Conservation (phyloP, 2,329 filamentous ascomycete genomes). For the Apiospora rasikravindrae region DNA sequence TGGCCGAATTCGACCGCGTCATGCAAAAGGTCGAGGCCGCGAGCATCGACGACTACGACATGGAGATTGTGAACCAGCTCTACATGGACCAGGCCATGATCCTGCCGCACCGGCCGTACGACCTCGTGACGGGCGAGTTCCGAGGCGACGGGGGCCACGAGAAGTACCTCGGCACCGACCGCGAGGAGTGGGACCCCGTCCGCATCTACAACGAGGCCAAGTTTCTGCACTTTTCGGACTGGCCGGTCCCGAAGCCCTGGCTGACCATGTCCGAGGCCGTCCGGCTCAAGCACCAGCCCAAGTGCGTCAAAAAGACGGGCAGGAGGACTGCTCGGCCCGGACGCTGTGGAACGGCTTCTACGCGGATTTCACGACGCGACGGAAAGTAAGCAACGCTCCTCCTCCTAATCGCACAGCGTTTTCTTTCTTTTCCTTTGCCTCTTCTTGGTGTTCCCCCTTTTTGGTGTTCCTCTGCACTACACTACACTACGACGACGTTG, state of each 20-base stretch:
- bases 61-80: conserved; percentile 70
- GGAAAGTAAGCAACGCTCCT: conserved; percentile 30
- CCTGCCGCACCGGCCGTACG: conserved; percentile 68
- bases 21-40: conserved; percentile 41
- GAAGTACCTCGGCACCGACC: conserved; percentile 44
- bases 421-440: background rate
- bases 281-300: conserved; percentile 38
- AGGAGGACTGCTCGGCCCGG: conserved; percentile 39
- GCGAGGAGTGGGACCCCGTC: conserved; percentile 63
- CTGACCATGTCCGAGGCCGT: conserved; percentile 32
- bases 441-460: too few relatives aligned
- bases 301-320: conserved; percentile 36
- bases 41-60: conserved; percentile 57
- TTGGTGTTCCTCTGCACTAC: background rate
- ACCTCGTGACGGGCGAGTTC: conserved; percentile 67
- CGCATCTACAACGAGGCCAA: conserved; percentile 63
- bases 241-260: conserved; percentile 70
- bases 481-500: background rate
- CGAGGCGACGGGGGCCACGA: conserved; percentile 51
- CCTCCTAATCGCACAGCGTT: background rate
- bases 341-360: conserved; percentile 43
- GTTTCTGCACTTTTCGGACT: conserved; percentile 74
- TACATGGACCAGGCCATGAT: conserved; percentile 64
- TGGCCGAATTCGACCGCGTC: conserved; percentile 51
- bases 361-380: conserved; percentile 38